Base-by-base conservation (phyloP, 2,329 filamentous ascomycete genomes). In the Apiospora arundinis region DNA sequence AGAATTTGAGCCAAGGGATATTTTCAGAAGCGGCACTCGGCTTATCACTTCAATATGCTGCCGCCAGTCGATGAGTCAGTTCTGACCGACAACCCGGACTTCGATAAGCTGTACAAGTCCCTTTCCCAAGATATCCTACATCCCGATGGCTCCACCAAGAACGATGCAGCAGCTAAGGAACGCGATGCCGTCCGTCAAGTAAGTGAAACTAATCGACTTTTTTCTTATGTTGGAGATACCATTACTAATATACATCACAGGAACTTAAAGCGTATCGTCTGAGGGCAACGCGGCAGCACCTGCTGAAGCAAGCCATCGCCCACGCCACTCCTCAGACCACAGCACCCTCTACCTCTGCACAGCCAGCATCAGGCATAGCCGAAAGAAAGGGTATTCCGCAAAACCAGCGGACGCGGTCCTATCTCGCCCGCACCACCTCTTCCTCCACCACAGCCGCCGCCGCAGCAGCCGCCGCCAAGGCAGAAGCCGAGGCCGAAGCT, bases 1-100 rank as follows among this genome's bases (percentile, higher is more conserved):
- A 2, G 16, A 44, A 2, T 44, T 37, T 37, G 18, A 2, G 21
- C 14, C 8, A 40, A 4, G 3, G 21, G 25, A 7, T 8, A n/a
- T 21, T 25, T 49, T 2, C n/a, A 32, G 16, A 11, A 56, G 25
- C 14, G n/a, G 12, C 32, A 45, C 12, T 14, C 42, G 11, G 42
- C 16, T 16, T 1, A 18, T 45, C 16, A 5, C 12, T 28, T 16
- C 16, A 70, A 78, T 23, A 91, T 91, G 88, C 80, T 91, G 2
- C 90, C 90, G 0, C 89, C 88, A 0, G 80, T 91, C 11, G 89
- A 91, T 25, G 83, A 87, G 11, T 75, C 83, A 0, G 81, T 91
- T 23, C 78, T 92, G 1, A 79, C 85, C 69, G 84, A 82, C 71
- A 91, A 92, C 73, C 89, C 89, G 0, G 84, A 88, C 28, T 92